Evolutionary conservation across 2,329 filamentous ascomycete species (phyloP), one percentile per base, ranked within the genome.

Genomic region (Chaetomiaceae sp.): DNA sequence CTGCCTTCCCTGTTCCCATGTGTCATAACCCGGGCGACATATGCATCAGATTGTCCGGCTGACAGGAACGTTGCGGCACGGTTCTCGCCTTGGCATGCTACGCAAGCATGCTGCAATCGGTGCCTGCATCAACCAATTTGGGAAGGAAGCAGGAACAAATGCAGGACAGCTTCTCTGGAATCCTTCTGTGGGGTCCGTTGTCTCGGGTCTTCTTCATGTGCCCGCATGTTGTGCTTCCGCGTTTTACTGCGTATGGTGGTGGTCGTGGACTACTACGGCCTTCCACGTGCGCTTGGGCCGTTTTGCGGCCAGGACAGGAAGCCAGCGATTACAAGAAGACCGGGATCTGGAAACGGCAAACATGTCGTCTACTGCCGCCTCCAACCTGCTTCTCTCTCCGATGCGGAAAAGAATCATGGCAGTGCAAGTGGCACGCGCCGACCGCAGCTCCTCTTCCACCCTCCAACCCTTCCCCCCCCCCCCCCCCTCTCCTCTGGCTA

Each of bases 41-140:
- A 33, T 27, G 27, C 48, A 43, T 48, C 52, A 48, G 43, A 57
- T 37, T 51, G 48, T 37, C 56, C 54, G 56, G 53, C 54, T 58
- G 56, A 58, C 56, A 52, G 16, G 53, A 43, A 47, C 43, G 51
- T 10, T 52, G 45, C 51, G 51, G 51, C 56, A 45, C 51, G 34
- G 51, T 18, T 44, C 38, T 13, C 29, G 16, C 29, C 55, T 57
- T 53, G 55, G 55, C 48, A 42, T 45, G 44, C 33, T 42, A 48
- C 41, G 23, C 48, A 44, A 23, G 30, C n/a, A 18, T 21, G 4
- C 34, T 5, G 25, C 6, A 18, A 23, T 42, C 18, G 27, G 46
- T 54, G 47, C 47, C 53, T 47, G 48, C 48, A 21, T 51, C 30
- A 23, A 25, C 2, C 33, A n/a, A 14, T 13, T 10, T 41, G 20